These are phyloP conservation scores for Hydrangea macrophylla DNA, from an alignment of 148 eudicot species.

Conservation along the genomic window DNA sequence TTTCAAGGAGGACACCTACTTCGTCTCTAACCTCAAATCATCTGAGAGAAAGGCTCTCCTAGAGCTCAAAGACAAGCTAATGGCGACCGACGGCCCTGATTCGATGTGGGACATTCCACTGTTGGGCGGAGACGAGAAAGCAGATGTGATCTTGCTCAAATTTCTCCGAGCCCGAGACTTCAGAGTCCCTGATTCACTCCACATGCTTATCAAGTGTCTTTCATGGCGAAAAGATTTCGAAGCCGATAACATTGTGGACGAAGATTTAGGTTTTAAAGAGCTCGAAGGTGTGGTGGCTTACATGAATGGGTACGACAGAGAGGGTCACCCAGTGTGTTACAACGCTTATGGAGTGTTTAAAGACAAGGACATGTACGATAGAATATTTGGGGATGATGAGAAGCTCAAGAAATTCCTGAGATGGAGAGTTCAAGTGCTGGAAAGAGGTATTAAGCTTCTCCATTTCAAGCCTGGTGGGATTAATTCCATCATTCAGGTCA, in stretches of 20 bases:
- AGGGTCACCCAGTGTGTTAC: conserved; percentile 86
- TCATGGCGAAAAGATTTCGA: conserved; percentile 64
- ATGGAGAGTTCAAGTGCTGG: conserved; percentile 95
- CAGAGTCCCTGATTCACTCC: conserved; percentile 44
- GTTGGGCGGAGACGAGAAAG: conserved; percentile 25
- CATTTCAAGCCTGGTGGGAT: conserved; percentile 81
- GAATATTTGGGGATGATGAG: conserved; percentile 73
- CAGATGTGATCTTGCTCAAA: conserved; percentile 76
- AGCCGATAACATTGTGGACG: conserved; percentile 59
- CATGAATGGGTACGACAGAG: conserved; percentile 77
- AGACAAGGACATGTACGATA: conserved; percentile 81
- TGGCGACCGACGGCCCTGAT: conserved; percentile 15
- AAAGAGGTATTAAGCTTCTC: conserved; percentile 65
- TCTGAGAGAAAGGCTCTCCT: conserved; percentile 57
- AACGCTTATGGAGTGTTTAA: conserved; percentile 87
- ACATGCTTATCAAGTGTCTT: conserved; percentile 58
- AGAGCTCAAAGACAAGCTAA: conserved; percentile 49
- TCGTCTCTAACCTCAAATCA: conserved; percentile 50
- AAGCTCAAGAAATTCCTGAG: conserved; percentile 64
- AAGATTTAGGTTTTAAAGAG: conserved; percentile 73
- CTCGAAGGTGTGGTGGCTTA: conserved; percentile 79
- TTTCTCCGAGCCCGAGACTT: conserved; percentile 87
- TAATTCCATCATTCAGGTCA: conserved; percentile 89
- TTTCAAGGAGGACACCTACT: conserved; percentile 82
- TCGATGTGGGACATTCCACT: conserved; percentile 73